Percentiles rank a stretch among this genome's conserved stretches.
Conservation (phyloP, 352 stramenopile species). For the Peronosclerospora sorghi region DNA sequence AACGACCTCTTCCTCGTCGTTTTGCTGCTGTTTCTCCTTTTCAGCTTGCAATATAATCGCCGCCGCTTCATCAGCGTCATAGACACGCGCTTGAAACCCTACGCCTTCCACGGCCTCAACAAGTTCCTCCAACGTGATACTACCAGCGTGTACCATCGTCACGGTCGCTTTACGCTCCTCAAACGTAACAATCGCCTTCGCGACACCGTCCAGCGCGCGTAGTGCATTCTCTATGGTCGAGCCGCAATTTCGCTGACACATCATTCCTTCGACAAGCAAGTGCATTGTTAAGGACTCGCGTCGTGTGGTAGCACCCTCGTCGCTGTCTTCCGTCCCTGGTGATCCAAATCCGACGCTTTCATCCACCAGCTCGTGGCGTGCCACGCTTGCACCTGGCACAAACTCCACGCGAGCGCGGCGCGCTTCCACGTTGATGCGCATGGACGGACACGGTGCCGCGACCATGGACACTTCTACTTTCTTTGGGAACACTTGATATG, state of each 20-base stretch:
- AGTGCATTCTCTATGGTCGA: conserved; percentile 68
- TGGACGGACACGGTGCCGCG: neutral
- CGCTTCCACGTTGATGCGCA: conserved; percentile 46
- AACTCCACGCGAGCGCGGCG: conserved; percentile 53
- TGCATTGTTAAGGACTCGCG: conserved; percentile 24
- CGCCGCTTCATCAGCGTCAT: conserved; percentile 42
- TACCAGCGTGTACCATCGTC: conserved; percentile 32
- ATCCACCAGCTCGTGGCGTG: conserved; percentile 44
- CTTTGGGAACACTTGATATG: neutral
- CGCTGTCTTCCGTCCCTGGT: conserved; percentile 8
- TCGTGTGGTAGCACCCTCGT: neutral
- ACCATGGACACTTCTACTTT: conserved; percentile 3
- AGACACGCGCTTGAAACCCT: conserved; percentile 46
- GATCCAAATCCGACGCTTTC: conserved; percentile 73
- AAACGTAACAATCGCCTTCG: conserved; percentile 55
- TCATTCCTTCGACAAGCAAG: conserved; percentile 88
- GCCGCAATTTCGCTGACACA: conserved; percentile 94
- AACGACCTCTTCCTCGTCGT: conserved; percentile 9
- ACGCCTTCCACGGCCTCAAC: conserved; percentile 74
- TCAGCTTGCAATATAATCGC: conserved; percentile 38
- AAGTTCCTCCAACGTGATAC: conserved; percentile 45
- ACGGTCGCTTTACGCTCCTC: conserved; percentile 56
- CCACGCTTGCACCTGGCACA: conserved; percentile 24
- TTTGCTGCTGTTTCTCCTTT: conserved; percentile 17
- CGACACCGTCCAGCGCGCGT: conserved; percentile 52